phyloP scores from a whole-genome alignment of 2,329 filamentous ascomycete genomes.

The Fusarium sarcochroum region DNA sequence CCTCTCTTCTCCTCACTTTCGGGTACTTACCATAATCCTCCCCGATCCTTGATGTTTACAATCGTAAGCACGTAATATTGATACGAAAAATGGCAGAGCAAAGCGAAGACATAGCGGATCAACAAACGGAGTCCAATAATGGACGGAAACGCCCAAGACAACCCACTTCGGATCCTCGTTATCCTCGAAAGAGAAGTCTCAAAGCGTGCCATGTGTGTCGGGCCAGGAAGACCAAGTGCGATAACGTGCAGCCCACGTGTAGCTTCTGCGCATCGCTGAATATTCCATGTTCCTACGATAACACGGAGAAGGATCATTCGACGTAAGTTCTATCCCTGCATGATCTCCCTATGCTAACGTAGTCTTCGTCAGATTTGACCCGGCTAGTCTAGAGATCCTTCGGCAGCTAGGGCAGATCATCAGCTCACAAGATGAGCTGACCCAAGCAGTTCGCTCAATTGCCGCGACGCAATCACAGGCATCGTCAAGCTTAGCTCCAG shows the following conservation, averaged over 20 bases:
- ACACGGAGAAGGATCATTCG: slow-evolving; percentile 47
- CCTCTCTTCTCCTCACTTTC: slow-evolving; percentile 7
- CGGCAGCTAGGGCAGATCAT: slow-evolving; percentile 44
- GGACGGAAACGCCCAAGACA: slow-evolving; percentile 34
- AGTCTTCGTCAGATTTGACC: slow-evolving; percentile 49
- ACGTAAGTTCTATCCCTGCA: slow-evolving; percentile 31
- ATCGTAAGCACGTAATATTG: background rate
- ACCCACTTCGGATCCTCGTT: slow-evolving; percentile 38
- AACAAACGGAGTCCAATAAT: slow-evolving; percentile 3
- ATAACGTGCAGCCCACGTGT: slow-evolving; percentile 55
- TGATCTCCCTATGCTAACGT: background rate
- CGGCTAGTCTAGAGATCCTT: slow-evolving; percentile 55
- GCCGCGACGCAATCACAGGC: slow-evolving; percentile 5
- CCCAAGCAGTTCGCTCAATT: slow-evolving; percentile 32
- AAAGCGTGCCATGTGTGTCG: slow-evolving; percentile 56
- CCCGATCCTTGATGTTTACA: slow-evolving; percentile 26
- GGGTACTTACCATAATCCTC: slow-evolving; percentile 30
- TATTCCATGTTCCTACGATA: slow-evolving; percentile 53
- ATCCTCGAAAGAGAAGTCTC: slow-evolving; percentile 53
- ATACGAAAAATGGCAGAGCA: background rate
- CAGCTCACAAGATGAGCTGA: slow-evolving; percentile 40
- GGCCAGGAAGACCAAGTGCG: slow-evolving; percentile 56
- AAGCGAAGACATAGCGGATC: background rate
- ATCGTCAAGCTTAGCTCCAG: background rate
- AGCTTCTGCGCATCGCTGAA: slow-evolving; percentile 54